These are phyloP conservation scores for Vanrija pseudolonga DNA, from an alignment of 1,284 basidiomycete species.

Conservation along the genomic window DNA sequence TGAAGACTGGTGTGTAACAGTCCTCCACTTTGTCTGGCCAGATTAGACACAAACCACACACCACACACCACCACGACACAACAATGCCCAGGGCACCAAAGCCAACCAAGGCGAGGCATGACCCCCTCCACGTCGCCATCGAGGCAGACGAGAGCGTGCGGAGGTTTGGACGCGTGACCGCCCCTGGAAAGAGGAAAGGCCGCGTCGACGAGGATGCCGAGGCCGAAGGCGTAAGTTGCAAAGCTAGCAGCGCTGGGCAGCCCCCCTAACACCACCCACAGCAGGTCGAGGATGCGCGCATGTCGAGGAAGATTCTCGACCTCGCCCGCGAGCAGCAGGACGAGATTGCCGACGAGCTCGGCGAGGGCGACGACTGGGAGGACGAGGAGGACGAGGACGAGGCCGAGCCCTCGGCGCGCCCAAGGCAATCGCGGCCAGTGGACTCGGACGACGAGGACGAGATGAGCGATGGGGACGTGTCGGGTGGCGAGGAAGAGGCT, in stretches of 20 bases:
- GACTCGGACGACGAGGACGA: conserved; percentile 42
- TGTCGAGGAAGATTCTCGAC: conserved; percentile 84
- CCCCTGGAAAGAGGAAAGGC: conserved; percentile 63
- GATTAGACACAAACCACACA: background rate
- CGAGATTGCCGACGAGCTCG: conserved; percentile 65
- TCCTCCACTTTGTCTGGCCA: background rate
- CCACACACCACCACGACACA: background rate
- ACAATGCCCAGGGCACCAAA: conserved; percentile 42
- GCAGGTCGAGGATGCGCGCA: conserved; percentile 77
- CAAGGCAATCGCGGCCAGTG: conserved; percentile 6
- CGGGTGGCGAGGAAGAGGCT: conserved; percentile 54
- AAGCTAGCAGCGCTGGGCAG: background rate
- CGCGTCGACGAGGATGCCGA: conserved; percentile 55
- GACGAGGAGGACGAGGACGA: conserved; percentile 49
- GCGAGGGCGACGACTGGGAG: conserved; percentile 46
- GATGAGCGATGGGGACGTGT: conserved; percentile 41
- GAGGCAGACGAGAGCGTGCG: conserved; percentile 67
- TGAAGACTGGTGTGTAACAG: background rate
- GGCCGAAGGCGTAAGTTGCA: conserved; percentile 55
- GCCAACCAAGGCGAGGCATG: conserved; percentile 56
- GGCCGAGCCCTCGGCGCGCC: conserved; percentile 27
- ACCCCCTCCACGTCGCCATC: conserved; percentile 78
- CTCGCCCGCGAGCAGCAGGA: conserved; percentile 91
- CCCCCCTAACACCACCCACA: conserved; percentile 37
- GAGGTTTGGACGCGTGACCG: conserved; percentile 71